Evolutionary conservation across 495 filamentous ascomycete species (phyloP), one percentile per base, ranked within the genome.

Genomic region (Neurospora sp.): DNA sequence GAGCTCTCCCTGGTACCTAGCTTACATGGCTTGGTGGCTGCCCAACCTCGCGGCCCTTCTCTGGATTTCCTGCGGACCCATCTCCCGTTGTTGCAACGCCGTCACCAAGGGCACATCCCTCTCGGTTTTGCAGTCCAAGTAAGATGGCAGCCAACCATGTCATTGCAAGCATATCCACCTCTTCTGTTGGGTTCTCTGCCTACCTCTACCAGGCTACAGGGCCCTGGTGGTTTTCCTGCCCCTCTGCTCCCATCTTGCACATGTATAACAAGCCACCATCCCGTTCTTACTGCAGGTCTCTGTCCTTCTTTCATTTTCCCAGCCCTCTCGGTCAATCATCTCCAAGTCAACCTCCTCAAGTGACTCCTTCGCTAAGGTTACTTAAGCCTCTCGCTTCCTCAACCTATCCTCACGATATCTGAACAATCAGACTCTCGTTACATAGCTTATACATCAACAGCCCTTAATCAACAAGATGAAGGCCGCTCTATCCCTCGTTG

Each of bases 311-410:
- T 73, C 70, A 75, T 59, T 37, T 72, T 27, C 45, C 73, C 72
- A 75, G 70, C 72, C 76, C 69, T 78, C 76, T 75, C 69, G 71
- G 70, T 76, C 72, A 71, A 73, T 14, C 45, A 69, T 73, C 73
- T 73, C 75, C 74, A 71, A 75, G 71, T 71, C 73, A 81, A 70
- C 78, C 74, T 72, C 69, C 71, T 45, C 72, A 76, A 81, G 81
- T 84, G 80, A 82, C 81, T 82, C 83, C 73, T 84, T 85, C 83
- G 82, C 78, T 84, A 82, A 83, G 81, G 82, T 81, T 84, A 80
- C 82, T 81, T 79, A 75, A 81, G 69, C 75, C 78, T 70, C 72
- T 79, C 79, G 72, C 76, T 80, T 59, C 73, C 40, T 37, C 48
- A 45, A 68, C 71, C n/a, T 27, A 70, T 40, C 42, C 70, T 39